Conservation (phyloP, 768 basidiomycete species). For the Podaxis sp. region DNA sequence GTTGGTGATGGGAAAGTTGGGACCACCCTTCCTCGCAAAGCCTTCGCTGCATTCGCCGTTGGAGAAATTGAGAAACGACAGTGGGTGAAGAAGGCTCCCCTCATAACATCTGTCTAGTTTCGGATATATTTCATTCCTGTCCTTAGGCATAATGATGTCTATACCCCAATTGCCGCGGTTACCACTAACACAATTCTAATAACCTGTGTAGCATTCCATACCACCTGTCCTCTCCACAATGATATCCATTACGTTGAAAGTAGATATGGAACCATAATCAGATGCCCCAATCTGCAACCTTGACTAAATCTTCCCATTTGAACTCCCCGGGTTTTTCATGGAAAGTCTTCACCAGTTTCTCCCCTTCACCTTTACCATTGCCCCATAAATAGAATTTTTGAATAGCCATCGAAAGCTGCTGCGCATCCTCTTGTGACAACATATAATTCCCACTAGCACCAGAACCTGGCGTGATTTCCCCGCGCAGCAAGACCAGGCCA, state of each 20-base stretch:
- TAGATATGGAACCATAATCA: slow-evolving; percentile 6
- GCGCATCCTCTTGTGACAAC: slow-evolving; percentile 78
- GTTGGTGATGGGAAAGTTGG: slow-evolving; percentile 58
- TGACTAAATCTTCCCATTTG: slow-evolving; percentile 76
- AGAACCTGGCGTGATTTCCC: slow-evolving; percentile 80
- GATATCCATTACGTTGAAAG: background rate
- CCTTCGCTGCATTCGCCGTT: slow-evolving; percentile 57
- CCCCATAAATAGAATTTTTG: slow-evolving; percentile 86
- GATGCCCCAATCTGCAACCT: slow-evolving; percentile 34
- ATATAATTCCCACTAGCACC: slow-evolving; percentile 42
- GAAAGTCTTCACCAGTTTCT: slow-evolving; percentile 60
- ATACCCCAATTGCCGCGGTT: background rate
- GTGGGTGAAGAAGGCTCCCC: slow-evolving; percentile 54
- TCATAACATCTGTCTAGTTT: slow-evolving; percentile 28
- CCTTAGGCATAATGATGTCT: background rate
- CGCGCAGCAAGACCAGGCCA: slow-evolving; percentile 79
- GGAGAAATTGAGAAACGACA: slow-evolving; percentile 51
- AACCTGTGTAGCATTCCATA: background rate
- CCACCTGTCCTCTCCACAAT: background rate
- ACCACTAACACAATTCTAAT: background rate
- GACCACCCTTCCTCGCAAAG: slow-evolving; percentile 46
- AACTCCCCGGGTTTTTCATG: slow-evolving; percentile 78
- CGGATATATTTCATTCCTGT: background rate
- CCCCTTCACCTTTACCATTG: slow-evolving; percentile 20
- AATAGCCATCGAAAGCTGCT: slow-evolving; percentile 70